Evolutionary conservation across 768 basidiomycete genomes (phyloP).

Genomic region (Boletellus ananiceps): DNA sequence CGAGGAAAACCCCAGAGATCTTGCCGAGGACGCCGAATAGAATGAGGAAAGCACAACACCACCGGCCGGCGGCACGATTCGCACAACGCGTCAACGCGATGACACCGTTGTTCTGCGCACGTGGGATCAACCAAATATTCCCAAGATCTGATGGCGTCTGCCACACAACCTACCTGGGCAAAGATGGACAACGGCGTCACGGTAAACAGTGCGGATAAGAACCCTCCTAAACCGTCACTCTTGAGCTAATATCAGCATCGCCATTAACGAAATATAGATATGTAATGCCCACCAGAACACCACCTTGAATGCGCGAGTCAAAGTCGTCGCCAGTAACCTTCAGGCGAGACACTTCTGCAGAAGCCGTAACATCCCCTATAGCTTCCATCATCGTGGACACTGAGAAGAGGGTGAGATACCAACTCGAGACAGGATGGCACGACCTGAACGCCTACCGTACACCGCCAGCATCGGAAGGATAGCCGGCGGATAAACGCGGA

Average conservation of each 20-base stretch:
- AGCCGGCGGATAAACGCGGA: conserved; percentile 69
- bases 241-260: conserved; percentile 12
- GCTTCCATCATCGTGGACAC: conserved; percentile 79
- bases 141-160: not conserved
- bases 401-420: conserved; percentile 19
- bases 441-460: conserved; percentile 36
- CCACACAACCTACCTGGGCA: conserved; percentile 43
- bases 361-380: conserved; percentile 81
- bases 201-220: conserved; percentile 76
- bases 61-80: conserved; percentile 70
- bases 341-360: conserved; percentile 76
- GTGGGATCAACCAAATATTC: not conserved
- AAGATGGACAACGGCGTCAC: conserved; percentile 78
- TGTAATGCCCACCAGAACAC: conserved; percentile 50
- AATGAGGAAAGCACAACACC: conserved; percentile 77
- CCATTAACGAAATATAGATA: not conserved
- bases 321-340: conserved; percentile 70
- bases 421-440: not conserved
- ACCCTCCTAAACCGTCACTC: conserved; percentile 79
- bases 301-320: conserved; percentile 80
- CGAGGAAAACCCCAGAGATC: conserved; percentile 77
- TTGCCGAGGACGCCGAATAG: conserved; percentile 79
- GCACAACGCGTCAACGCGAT: conserved; percentile 85
- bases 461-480: conserved; percentile 60
- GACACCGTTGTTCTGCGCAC: conserved; percentile 65